phyloP scores from a whole-genome alignment of 805 yeast species.

The Kodamaea lidongshanica region DNA sequence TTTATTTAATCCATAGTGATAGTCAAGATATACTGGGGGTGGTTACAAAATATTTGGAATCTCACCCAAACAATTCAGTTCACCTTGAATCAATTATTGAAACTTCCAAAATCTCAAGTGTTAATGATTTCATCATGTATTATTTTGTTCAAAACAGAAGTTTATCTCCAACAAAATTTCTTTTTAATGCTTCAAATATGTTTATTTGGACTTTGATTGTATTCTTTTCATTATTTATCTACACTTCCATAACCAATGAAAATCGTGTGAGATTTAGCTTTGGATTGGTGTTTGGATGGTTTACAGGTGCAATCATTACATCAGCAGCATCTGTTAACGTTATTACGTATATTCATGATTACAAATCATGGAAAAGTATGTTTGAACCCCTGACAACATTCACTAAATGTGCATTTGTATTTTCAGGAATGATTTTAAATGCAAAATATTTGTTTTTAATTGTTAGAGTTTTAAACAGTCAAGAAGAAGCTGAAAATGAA shows the following conservation, averaged over 20 bases:
- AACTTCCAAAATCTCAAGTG: slow-evolving; percentile 9
- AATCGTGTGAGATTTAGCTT: slow-evolving; percentile 30
- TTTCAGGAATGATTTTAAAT: slow-evolving; percentile 23
- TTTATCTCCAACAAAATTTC: slow-evolving; percentile 4
- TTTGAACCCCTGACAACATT: slow-evolving; percentile 24
- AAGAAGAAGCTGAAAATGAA: slow-evolving; percentile 3
- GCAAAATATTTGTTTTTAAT: slow-evolving; percentile 25
- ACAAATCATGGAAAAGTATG: slow-evolving; percentile 20
- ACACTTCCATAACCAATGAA: slow-evolving; percentile 27
- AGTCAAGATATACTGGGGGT: slow-evolving; percentile 1
- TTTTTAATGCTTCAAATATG: slow-evolving; percentile 4
- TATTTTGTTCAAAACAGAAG: slow-evolving; percentile 8
- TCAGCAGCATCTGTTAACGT: slow-evolving; percentile 24
- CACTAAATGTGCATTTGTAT: slow-evolving; percentile 17
- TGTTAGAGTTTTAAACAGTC: slow-evolving; percentile 6
- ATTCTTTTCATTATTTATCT: slow-evolving; percentile 16
- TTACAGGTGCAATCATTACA: slow-evolving; percentile 20
- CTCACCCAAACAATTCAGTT: slow-evolving; percentile 2
- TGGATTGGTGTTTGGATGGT: slow-evolving; percentile 35
- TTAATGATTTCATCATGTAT: slow-evolving; percentile 15
- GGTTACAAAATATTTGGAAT: slow-evolving; percentile 2
- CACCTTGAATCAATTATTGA: slow-evolving; percentile 5
- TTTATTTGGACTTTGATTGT: slow-evolving; percentile 3
- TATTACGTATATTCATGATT: slow-evolving; percentile 12
- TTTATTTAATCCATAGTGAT: slow-evolving; percentile 18